Evolutionary conservation across 805 yeast species (phyloP), one percentile per base, ranked within the genome.

Genomic region (Kuraishia borneana): DNA sequence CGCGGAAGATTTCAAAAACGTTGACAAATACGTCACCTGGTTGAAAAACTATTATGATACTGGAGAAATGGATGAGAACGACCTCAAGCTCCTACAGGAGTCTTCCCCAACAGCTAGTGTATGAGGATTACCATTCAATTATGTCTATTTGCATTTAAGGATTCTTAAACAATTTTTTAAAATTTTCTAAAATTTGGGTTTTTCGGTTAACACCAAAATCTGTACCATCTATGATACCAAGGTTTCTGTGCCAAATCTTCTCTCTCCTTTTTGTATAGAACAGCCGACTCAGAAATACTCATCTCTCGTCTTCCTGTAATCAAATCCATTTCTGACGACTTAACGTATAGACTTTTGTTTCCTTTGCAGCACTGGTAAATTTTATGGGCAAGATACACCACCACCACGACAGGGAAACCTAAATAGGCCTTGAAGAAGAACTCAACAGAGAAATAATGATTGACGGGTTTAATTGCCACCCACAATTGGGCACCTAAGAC

Each of bases 401-500:
- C 53, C 7, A 69, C 36, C 35, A 68, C 54, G 25, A 70, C 63
- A 9, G 68, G 65, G 37, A 63, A 60, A 21, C 73, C 72, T 36
- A 71, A 47, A 43, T 63, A 67, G 26, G 61, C 56, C 42, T 59
- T 58, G 45, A 71, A 65, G 49, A 69, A 68, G 17, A 40, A 47
- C 29, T 51, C 47, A 7, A 61, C 60, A 5, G 46, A 36, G 31
- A 54, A 51, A 26, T 61, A 46, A 13, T 37, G 38, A 1, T 36
- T 47, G 5, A 57, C 55, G 38, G 75, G 74, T 42, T 51, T 62
- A 18, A 66, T 41, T 1, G 73, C 67, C 21, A 68, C 51, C 72
- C 71, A 68, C 39, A 67, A 56, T 51, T 69, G 73, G 7, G 66
- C 60, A 27, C 52, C 47, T 9, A 69, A 47, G 37, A 68, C 60